A percentile compares a stretch with the other conserved stretches of the same genome.
Conservation (phyloP, 257 asterid species). For the Gentiana straminea region DNA sequence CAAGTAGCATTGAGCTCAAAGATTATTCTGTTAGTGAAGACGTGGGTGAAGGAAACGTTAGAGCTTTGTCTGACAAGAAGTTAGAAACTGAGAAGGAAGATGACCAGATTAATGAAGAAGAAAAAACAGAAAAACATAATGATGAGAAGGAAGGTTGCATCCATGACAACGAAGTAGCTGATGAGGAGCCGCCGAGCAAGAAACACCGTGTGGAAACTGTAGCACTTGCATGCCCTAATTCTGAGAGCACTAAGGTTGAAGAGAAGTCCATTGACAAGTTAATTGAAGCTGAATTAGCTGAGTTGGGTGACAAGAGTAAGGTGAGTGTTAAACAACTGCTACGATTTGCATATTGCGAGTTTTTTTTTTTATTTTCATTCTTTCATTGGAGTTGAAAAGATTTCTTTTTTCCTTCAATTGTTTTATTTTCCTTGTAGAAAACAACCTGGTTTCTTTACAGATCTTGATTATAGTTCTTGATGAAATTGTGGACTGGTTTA, state of each 20-base stretch:
- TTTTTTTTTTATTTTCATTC: too few relatives aligned
- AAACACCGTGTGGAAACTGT: constrained; percentile 39
- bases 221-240: constrained; percentile 18
- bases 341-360: too few relatives aligned
- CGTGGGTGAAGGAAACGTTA: constrained; percentile 16
- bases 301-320: constrained; percentile 81
- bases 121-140: constrained; percentile 21
- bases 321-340: constrained; percentile 21
- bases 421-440: too few relatives aligned
- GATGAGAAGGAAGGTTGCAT: constrained; percentile 17
- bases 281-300: constrained; percentile 87
- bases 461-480: too few relatives aligned
- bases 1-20: constrained; percentile 12
- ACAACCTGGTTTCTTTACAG: too few relatives aligned
- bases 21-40: constrained; percentile 13
- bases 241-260: constrained; percentile 23
- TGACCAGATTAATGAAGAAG: constrained; percentile 22
- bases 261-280: constrained; percentile 64
- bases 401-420: too few relatives aligned
- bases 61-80: constrained; percentile 6
- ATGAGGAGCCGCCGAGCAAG: constrained; percentile 54
- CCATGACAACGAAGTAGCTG: constrained; percentile 29
- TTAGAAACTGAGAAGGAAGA: constrained; percentile 24
- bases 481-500: too few relatives aligned
- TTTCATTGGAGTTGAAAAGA: neutral